These are phyloP conservation scores for Lycium barbarum DNA, from an alignment of 257 asterid species.

Conservation along the genomic window DNA sequence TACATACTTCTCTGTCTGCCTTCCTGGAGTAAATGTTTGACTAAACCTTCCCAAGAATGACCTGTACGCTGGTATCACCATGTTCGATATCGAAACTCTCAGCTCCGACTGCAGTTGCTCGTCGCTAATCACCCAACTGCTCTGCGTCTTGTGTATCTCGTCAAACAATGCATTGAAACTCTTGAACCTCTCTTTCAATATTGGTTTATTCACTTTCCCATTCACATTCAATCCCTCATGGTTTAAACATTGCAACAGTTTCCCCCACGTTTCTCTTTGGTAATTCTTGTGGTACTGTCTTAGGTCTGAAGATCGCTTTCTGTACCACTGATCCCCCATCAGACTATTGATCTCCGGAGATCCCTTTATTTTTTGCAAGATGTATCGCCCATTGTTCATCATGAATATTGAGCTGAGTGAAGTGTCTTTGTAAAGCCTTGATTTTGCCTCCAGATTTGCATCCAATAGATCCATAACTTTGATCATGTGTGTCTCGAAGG, in stretches of 20 bases:
- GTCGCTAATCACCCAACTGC: slow-evolving; percentile 81
- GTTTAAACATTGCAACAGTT: slow-evolving; percentile 52
- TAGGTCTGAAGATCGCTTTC: slow-evolving; percentile 77
- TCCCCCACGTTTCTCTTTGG: slow-evolving; percentile 95
- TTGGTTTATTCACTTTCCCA: slow-evolving; percentile 81
- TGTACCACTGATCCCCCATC: slow-evolving; percentile 72
- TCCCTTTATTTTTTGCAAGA: slow-evolving; percentile 72
- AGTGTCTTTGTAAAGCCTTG: slow-evolving; percentile 71
- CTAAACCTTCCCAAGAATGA: slow-evolving; percentile 84
- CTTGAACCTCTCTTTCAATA: slow-evolving; percentile 84
- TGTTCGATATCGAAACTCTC: slow-evolving; percentile 83
- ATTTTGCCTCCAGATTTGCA: slow-evolving; percentile 66
- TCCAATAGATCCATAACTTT: slow-evolving; percentile 73
- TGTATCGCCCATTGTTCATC: slow-evolving; percentile 97
- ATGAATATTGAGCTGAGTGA: slow-evolving; percentile 75
- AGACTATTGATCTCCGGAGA: slow-evolving; percentile 55
- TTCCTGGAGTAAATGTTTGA: slow-evolving; percentile 73
- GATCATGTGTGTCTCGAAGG: slow-evolving; percentile 59
- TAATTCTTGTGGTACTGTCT: slow-evolving; percentile 82
- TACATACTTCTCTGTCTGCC: slow-evolving; percentile 92
- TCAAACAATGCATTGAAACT: slow-evolving; percentile 79
- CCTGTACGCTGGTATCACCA: slow-evolving; percentile 95
- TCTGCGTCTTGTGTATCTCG: slow-evolving; percentile 81
- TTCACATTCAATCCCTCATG: slow-evolving; percentile 72
- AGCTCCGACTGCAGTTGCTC: slow-evolving; percentile 96